Percentiles rank a stretch among this genome's conserved stretches.
These are phyloP conservation scores for Colletotrichum orbiculare DNA, from an alignment of 2,329 filamentous ascomycete species.

Conservation along the genomic window DNA sequence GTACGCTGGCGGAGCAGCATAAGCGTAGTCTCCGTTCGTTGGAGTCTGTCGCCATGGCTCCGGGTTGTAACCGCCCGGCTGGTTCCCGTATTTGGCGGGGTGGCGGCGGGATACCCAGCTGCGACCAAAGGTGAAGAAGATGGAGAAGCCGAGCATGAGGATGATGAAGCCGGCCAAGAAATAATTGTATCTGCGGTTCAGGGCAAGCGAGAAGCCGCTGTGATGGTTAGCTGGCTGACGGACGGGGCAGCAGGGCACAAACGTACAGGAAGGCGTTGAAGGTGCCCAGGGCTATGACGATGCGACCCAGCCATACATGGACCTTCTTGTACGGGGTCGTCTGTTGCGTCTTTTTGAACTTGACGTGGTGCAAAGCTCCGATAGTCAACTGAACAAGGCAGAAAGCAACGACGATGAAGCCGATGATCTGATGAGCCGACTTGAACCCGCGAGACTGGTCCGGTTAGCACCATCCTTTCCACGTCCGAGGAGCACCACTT, in stretches of 20 bases:
- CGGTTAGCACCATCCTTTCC: not conserved
- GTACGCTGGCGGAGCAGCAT: slow-evolving; percentile 26
- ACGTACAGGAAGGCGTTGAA: slow-evolving; percentile 68
- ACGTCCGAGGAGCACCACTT: slow-evolving; percentile 41
- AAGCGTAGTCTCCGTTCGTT: slow-evolving; percentile 26
- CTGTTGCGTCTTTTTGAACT: slow-evolving; percentile 60
- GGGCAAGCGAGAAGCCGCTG: slow-evolving; percentile 68
- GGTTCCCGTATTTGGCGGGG: slow-evolving; percentile 18
- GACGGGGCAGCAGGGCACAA: not conserved
- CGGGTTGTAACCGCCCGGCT: slow-evolving; percentile 33
- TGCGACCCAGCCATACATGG: slow-evolving; percentile 68
- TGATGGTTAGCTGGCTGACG: slow-evolving; percentile 22
- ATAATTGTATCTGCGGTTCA: slow-evolving; percentile 58
- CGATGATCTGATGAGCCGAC: slow-evolving; percentile 68
- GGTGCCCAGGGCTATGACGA: slow-evolving; percentile 63
- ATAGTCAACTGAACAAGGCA: slow-evolving; percentile 64
- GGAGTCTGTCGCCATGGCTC: slow-evolving; percentile 35
- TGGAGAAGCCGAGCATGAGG: slow-evolving; percentile 49
- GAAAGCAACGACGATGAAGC: slow-evolving; percentile 63
- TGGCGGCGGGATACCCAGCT: slow-evolving; percentile 39
- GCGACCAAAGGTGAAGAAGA: slow-evolving; percentile 49
- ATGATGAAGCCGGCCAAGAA: slow-evolving; percentile 59
- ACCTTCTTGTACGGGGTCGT: slow-evolving; percentile 62
- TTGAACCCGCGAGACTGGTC: slow-evolving; percentile 62
- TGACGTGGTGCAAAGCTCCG: slow-evolving; percentile 66